These are phyloP conservation scores for Pholiota molesta DNA, from an alignment of 768 basidiomycete species.

Conservation along the genomic window DNA sequence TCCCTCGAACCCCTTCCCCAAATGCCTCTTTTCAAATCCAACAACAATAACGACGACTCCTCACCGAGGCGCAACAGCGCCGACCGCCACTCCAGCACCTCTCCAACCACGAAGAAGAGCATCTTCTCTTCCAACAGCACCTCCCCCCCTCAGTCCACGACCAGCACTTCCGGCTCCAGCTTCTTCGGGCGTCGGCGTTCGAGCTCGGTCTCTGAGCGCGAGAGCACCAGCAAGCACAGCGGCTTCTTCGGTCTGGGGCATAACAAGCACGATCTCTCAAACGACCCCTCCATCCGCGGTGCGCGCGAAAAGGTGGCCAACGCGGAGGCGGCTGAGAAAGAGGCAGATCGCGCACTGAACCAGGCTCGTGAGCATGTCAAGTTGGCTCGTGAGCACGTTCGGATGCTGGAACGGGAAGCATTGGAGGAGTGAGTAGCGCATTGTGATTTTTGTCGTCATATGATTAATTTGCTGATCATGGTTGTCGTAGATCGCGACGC, in stretches of 20 bases:
- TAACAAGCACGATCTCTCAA: slow-evolving; percentile 20
- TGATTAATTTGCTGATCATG: background rate
- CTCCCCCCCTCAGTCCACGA: slow-evolving; percentile 24
- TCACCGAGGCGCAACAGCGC: slow-evolving; percentile 10
- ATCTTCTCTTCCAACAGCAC: slow-evolving; percentile 28
- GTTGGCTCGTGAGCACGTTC: slow-evolving; percentile 51
- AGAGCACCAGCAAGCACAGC: slow-evolving; percentile 15
- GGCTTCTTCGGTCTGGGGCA: slow-evolving; percentile 31
- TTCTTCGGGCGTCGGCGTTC: slow-evolving; percentile 28
- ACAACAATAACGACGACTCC: slow-evolving; percentile 18
- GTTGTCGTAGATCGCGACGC: slow-evolving; percentile 40
- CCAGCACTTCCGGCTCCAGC: slow-evolving; percentile 17
- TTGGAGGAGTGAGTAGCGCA: slow-evolving; percentile 49
- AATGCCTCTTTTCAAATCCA: slow-evolving; percentile 32
- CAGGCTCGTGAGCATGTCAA: slow-evolving; percentile 48
- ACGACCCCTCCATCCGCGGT: slow-evolving; percentile 48
- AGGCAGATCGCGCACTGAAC: slow-evolving; percentile 52
- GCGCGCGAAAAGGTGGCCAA: slow-evolving; percentile 54
- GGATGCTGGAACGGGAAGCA: slow-evolving; percentile 52
- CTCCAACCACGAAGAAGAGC: slow-evolving; percentile 28
- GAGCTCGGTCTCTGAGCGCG: slow-evolving; percentile 12
- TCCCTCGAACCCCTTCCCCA: background rate
- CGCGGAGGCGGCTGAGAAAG: slow-evolving; percentile 53
- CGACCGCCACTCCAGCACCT: slow-evolving; percentile 12
- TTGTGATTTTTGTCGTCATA: background rate